These are phyloP conservation scores for Citrullus mucosospermus DNA, from an alignment of 306 rosid species.

Conservation along the genomic window DNA sequence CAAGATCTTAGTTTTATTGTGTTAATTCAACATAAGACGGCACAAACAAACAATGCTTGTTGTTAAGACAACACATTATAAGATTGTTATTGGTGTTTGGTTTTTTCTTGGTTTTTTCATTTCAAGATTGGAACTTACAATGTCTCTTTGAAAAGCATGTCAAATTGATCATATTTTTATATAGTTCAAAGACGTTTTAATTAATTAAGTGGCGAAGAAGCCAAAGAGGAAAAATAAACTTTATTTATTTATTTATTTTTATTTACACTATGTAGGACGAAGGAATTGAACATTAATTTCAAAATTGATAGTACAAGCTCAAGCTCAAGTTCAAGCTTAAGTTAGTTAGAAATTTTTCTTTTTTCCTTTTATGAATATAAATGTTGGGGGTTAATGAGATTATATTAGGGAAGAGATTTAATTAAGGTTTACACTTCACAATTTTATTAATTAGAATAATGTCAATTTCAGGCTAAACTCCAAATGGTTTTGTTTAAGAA, in stretches of 20 bases:
- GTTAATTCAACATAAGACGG: conserved; percentile 1
- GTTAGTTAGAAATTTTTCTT: too few relatives aligned
- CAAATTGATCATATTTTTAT: neutral
- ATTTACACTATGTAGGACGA: too few relatives aligned
- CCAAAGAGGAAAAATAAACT: neutral
- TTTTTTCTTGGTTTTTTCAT: conserved; percentile 1
- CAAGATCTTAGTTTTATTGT: conserved; percentile 1
- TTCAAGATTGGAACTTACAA: neutral
- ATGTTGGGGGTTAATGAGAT: neutral
- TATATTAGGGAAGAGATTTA: neutral
- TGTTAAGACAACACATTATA: neutral
- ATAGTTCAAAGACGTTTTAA: neutral
- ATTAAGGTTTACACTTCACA: neutral
- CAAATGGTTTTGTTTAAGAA: neutral
- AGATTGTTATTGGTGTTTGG: neutral
- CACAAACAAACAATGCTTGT: conserved; percentile 1
- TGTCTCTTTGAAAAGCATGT: neutral
- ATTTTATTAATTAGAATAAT: neutral
- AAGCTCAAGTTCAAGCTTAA: too few relatives aligned
- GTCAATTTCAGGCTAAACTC: neutral
- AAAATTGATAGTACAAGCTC: too few relatives aligned
- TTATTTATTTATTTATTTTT: neutral
- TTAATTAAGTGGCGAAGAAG: neutral
- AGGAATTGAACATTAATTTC: too few relatives aligned
- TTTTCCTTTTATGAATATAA: neutral